Conservation (phyloP, 768 basidiomycete species). For the Agrocybe praecox region DNA sequence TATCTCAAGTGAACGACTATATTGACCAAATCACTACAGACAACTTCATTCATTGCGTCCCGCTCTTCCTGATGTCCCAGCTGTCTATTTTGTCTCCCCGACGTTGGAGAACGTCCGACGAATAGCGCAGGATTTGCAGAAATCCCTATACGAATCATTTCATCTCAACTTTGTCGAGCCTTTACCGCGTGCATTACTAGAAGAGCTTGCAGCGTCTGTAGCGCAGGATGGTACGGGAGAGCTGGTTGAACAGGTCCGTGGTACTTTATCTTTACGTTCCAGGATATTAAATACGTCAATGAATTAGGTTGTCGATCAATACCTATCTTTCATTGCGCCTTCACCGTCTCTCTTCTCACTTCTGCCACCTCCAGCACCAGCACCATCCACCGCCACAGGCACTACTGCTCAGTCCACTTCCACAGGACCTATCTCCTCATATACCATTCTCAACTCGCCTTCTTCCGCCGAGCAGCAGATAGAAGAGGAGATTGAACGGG, state of each 20-base stretch:
- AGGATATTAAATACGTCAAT: not conserved
- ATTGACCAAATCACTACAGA: slow-evolving; percentile 39
- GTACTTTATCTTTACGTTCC: not conserved
- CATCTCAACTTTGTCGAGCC: slow-evolving; percentile 96
- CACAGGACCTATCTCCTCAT: slow-evolving; percentile 58
- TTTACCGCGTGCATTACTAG: slow-evolving; percentile 82
- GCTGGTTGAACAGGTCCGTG: slow-evolving; percentile 71
- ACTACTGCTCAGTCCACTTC: slow-evolving; percentile 31
- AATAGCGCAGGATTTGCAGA: slow-evolving; percentile 92
- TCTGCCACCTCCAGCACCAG: slow-evolving; percentile 56
- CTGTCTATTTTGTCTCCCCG: slow-evolving; percentile 95
- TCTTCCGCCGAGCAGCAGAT: slow-evolving; percentile 88
- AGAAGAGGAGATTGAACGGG: slow-evolving; percentile 89
- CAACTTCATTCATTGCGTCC: slow-evolving; percentile 91
- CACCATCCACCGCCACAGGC: slow-evolving; percentile 36
- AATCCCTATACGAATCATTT: slow-evolving; percentile 88
- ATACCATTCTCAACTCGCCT: slow-evolving; percentile 89
- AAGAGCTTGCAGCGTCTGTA: slow-evolving; percentile 90
- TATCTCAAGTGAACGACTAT: not conserved
- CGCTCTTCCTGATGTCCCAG: slow-evolving; percentile 91
- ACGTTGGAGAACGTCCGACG: slow-evolving; percentile 83
- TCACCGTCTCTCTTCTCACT: slow-evolving; percentile 93
- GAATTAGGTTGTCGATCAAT: slow-evolving; percentile 90
- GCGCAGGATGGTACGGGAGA: slow-evolving; percentile 84
- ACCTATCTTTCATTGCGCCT: slow-evolving; percentile 94